A percentile compares a stretch with the other conserved stretches of the same genome.
Evolutionary conservation across 2,329 filamentous ascomycete genomes (phyloP).

Genomic region (Cladosporium colombiae): DNA sequence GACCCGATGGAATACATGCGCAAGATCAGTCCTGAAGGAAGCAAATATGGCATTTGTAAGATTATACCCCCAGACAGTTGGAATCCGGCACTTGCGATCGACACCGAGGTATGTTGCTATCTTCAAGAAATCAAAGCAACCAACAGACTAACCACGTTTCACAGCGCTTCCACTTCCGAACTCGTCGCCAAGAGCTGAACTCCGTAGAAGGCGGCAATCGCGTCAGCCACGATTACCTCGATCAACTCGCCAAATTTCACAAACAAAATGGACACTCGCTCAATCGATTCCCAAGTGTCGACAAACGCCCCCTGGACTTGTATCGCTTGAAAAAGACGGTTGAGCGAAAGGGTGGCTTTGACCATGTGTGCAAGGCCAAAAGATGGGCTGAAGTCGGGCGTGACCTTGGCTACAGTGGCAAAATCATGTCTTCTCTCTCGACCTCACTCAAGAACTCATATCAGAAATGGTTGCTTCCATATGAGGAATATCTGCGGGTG

Average conservation of each 20-base stretch:
- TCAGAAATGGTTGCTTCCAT: slow-evolving; percentile 93
- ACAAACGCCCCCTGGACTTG: slow-evolving; percentile 93
- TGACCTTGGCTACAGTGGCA: slow-evolving; percentile 95
- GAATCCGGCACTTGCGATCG: slow-evolving; percentile 94
- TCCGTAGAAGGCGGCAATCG: slow-evolving; percentile 97
- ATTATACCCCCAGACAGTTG: slow-evolving; percentile 91
- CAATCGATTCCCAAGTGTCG: slow-evolving; percentile 91
- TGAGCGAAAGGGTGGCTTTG: slow-evolving; percentile 90
- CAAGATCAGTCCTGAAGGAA: slow-evolving; percentile 84
- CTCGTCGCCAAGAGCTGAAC: slow-evolving; percentile 93
- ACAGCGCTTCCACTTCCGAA: slow-evolving; percentile 95
- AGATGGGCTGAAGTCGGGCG: slow-evolving; percentile 99
- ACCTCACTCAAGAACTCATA: slow-evolving; percentile 98
- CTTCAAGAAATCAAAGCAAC: not conserved
- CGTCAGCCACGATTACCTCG: slow-evolving; percentile 92
- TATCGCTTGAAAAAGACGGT: slow-evolving; percentile 97
- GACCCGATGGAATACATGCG: slow-evolving; percentile 92
- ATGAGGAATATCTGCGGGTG: slow-evolving; percentile 87
- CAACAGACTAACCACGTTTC: slow-evolving; percentile 26
- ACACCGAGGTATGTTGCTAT: slow-evolving; percentile 75
- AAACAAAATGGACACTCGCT: slow-evolving; percentile 94
- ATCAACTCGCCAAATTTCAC: slow-evolving; percentile 93
- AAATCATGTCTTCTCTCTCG: slow-evolving; percentile 98
- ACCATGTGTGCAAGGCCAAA: slow-evolving; percentile 94
- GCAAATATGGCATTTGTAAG: slow-evolving; percentile 89